Evolutionary conservation across 2,329 filamentous ascomycete species (phyloP), one percentile per base, ranked within the genome.

Genomic region (Graphiopsis chlorocephala): DNA sequence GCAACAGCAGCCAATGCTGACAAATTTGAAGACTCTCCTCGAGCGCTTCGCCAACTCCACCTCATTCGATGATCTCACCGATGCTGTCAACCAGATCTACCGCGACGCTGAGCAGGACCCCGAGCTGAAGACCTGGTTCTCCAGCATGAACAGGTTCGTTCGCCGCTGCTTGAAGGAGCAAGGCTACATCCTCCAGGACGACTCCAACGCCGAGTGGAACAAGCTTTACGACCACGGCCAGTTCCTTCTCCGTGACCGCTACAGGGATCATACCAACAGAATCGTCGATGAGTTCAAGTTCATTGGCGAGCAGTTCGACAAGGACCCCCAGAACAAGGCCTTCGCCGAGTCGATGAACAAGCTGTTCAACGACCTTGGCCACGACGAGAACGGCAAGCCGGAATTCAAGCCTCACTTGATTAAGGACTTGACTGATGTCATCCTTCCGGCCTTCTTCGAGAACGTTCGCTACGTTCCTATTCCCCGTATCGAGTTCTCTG

Each of bases 1-100:
- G 66, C 74, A 68, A 69, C 78, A 75, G 69, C 71, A 75, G 72
- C 72, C 79, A 72, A 78, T 79, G 80, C 83, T 86, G 78, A 86
- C 80, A 69, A 72, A 77, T 55, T 78, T 80, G 23, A 83, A 91
- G 86, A 92, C 88, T 10, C 83, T 99, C 23, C 88, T 99, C 70
- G 95, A 98, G 82, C 90, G 95, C 56, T 98, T 97, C 72, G 95
- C 95, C 75, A 98, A 99, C 78, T 89, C 89, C 73, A 98, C 95
- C 10, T 97, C 93, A 0, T 87, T 88, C 35, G 90, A 96, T 68
- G 92, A 96, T 70, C 82, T 98, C 4, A 92, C 95, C 80, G 88
- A 90, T 20, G 88, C 93, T 0, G 89, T 99, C 77, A 89, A 93
- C 70, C 85, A 88, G 68, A 89, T 99, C 71, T 98, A 98, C 81